These are phyloP conservation scores for Dactylella cylindrospora DNA, from an alignment of 2,329 filamentous ascomycete species.

Conservation along the genomic window DNA sequence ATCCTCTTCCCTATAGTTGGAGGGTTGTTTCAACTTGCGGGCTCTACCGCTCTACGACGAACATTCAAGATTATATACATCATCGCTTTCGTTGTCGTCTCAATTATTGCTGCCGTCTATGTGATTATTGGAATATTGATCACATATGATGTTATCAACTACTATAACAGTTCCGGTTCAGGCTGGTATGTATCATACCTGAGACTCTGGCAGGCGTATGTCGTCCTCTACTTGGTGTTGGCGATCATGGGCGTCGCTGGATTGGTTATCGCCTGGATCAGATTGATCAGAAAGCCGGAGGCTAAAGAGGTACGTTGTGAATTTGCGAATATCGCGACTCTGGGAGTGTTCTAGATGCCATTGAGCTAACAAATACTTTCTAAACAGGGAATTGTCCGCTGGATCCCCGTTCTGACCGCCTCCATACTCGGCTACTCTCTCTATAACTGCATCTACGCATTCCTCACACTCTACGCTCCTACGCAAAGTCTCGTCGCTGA, in stretches of 20 bases:
- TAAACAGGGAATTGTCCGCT: constrained; percentile 22
- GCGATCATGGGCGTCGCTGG: constrained; percentile 15
- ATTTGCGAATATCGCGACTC: neutral
- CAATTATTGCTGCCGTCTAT: constrained; percentile 4
- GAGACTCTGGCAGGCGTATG: constrained; percentile 11
- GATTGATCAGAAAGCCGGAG: constrained; percentile 13
- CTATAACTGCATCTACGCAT: constrained; percentile 12
- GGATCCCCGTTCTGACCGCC: constrained; percentile 22
- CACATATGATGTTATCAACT: constrained; percentile 1
- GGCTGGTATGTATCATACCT: neutral
- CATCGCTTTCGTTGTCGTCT: constrained; percentile 15
- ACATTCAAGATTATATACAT: constrained; percentile 3
- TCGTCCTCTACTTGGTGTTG: constrained; percentile 4
- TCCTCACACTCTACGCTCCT: constrained; percentile 10
- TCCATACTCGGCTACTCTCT: constrained; percentile 18
- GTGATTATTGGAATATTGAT: constrained; percentile 13
- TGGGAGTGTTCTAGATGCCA: neutral
- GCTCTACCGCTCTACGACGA: constrained; percentile 6
- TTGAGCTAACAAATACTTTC: neutral
- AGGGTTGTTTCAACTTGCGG: constrained; percentile 16
- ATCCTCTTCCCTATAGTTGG: constrained; percentile 14
- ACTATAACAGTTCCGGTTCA: neutral
- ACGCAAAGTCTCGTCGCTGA: neutral
- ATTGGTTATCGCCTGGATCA: constrained; percentile 13
- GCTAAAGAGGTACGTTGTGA: constrained; percentile 8